Percentiles rank a stretch among this genome's conserved stretches.
Conservation (phyloP, 2,329 filamentous ascomycete species). For the Aureobasidium melanogenum region DNA sequence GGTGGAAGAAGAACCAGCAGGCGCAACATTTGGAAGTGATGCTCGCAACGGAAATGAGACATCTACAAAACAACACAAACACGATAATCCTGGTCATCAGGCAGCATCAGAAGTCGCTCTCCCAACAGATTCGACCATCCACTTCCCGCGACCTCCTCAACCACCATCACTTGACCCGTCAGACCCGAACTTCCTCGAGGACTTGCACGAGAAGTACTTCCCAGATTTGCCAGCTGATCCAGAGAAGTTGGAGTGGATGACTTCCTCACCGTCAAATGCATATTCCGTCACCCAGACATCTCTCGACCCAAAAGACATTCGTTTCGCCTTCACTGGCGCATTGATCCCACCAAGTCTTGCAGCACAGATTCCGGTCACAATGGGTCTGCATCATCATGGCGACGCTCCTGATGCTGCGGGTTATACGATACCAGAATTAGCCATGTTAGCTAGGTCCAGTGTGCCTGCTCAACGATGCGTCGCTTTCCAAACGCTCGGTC, state of each 20-base stretch:
- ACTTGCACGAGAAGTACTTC: conserved; percentile 89
- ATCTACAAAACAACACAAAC: neutral
- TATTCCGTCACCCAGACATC: conserved; percentile 72
- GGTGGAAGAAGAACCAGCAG: conserved; percentile 14
- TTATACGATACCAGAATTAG: conserved; percentile 83
- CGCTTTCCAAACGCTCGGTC: conserved; percentile 81
- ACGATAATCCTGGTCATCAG: neutral
- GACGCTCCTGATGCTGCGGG: conserved; percentile 87
- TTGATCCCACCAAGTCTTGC: conserved; percentile 70
- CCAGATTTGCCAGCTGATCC: conserved; percentile 79
- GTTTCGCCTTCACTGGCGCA: conserved; percentile 79
- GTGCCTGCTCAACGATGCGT: conserved; percentile 84
- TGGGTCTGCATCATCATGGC: conserved; percentile 87
- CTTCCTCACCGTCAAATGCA: conserved; percentile 55
- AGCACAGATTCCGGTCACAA: conserved; percentile 62
- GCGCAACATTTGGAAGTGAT: conserved; percentile 10
- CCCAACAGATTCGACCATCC: conserved; percentile 30
- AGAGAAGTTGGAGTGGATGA: conserved; percentile 83
- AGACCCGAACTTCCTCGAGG: conserved; percentile 72
- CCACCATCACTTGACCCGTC: conserved; percentile 72
- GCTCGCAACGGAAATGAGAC: neutral
- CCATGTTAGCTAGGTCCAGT: conserved; percentile 67
- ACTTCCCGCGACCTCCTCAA: conserved; percentile 50
- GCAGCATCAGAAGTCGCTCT: conserved; percentile 1
- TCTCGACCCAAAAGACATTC: conserved; percentile 66